Evolutionary conservation across 306 rosid genomes (phyloP).

Genomic region (Sindora glabra): DNA sequence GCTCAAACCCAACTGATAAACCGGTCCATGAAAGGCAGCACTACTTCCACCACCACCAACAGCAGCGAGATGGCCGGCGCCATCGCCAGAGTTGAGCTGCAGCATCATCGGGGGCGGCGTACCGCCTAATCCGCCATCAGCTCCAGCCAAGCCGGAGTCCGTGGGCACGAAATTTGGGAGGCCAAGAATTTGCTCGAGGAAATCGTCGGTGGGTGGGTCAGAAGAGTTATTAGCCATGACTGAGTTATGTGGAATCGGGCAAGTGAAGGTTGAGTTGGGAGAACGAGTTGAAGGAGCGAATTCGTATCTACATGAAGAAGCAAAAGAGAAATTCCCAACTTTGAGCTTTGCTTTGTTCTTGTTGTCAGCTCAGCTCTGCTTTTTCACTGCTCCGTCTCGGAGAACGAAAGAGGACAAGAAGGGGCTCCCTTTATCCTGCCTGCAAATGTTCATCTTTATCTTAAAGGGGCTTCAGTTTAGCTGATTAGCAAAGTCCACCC

Average conservation of each 20-base stretch:
- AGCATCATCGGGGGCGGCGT: constrained; percentile 62
- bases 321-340: neutral
- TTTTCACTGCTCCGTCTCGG: neutral
- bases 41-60: constrained; percentile 33
- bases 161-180: constrained; percentile 54
- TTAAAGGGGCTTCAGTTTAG: constrained; percentile 18
- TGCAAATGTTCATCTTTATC: constrained; percentile 16
- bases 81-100: constrained; percentile 75
- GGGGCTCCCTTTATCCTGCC: constrained; percentile 30
- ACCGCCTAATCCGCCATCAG: constrained; percentile 40
- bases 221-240: constrained; percentile 81
- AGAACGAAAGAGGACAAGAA: neutral
- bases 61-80: constrained; percentile 35
- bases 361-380: neutral
- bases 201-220: constrained; percentile 70
- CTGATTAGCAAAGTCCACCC: constrained; percentile 20
- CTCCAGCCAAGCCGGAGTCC: constrained; percentile 41
- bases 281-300: constrained; percentile 15
- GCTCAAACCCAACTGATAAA: constrained; percentile 78
- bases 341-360: constrained; percentile 1
- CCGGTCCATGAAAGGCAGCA: constrained; percentile 47
- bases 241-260: constrained; percentile 18
- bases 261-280: constrained; percentile 23
- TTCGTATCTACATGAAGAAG: constrained; percentile 40
- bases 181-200: constrained; percentile 87